phyloP scores from a whole-genome alignment of 2,329 filamentous ascomycete species.

The Fusarium kyushuense region DNA sequence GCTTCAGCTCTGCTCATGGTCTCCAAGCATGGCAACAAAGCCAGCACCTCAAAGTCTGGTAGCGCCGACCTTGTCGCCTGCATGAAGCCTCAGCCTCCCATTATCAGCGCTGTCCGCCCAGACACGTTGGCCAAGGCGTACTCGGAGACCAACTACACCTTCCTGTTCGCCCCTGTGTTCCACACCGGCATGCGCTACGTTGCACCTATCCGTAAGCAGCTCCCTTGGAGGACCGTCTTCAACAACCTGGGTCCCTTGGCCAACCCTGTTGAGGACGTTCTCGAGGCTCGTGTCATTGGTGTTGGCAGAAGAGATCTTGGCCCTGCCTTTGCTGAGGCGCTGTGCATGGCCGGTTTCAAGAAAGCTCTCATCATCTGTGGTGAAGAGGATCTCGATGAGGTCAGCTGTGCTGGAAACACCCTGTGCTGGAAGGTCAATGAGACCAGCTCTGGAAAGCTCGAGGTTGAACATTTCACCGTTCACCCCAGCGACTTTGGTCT shows the following conservation, averaged over 20 bases:
- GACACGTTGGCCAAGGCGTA: slow-evolving; percentile 79
- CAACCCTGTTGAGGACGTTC: slow-evolving; percentile 84
- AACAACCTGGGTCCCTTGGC: slow-evolving; percentile 93
- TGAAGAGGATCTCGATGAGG: slow-evolving; percentile 93
- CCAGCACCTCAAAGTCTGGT: slow-evolving; percentile 94
- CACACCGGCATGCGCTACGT: slow-evolving; percentile 95
- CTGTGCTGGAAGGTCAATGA: slow-evolving; percentile 86
- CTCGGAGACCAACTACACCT: slow-evolving; percentile 86
- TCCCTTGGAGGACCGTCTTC: slow-evolving; percentile 97
- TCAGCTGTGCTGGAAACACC: slow-evolving; percentile 89
- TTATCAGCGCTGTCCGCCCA: slow-evolving; percentile 79
- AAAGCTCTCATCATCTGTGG: slow-evolving; percentile 95
- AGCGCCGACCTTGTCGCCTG: slow-evolving; percentile 90
- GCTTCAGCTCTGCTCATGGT: slow-evolving; percentile 86
- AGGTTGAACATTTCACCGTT: slow-evolving; percentile 82
- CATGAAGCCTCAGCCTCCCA: slow-evolving; percentile 77
- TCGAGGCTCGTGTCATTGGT: slow-evolving; percentile 94
- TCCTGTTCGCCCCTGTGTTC: slow-evolving; percentile 95
- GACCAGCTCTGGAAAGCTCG: slow-evolving; percentile 57
- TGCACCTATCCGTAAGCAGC: slow-evolving; percentile 84
- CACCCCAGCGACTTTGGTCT: slow-evolving; percentile 90
- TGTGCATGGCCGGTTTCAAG: slow-evolving; percentile 78
- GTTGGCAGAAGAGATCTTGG: slow-evolving; percentile 90
- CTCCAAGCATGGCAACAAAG: slow-evolving; percentile 95
- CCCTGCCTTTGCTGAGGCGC: slow-evolving; percentile 86